Base-by-base conservation (phyloP, 192 early-diverging fungal species). In the Physocladia obscura region DNA sequence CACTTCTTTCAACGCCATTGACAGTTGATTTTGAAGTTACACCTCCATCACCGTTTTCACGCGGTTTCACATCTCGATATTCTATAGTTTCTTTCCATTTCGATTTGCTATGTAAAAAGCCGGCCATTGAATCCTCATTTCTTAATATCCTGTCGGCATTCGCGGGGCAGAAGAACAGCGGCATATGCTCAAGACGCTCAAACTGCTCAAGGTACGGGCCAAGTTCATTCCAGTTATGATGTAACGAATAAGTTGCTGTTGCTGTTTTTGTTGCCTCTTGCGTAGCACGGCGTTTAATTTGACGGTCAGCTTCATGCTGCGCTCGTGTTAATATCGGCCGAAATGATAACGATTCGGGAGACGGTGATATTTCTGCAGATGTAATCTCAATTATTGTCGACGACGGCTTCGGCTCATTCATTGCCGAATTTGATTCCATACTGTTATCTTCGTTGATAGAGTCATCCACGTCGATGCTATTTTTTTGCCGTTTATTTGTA, bases 81-180 rank as follows among this genome's bases (percentile, higher is more conserved):
- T 67, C 60, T 51, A 82, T 75, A 6, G 75, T 63, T 1, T 80
- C 77, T 57, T 77, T 79, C 81, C 81, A 82, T 24, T 38, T 29
- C 26, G 75, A 77, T 0, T 63, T 64, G 49, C 62, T 69, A 11
- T 73, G 74, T 0, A 52, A 38, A 56, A 77, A 82, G 15, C 81
- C 81, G 8, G 74, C 73, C 64, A 79, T 36, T 19, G 69, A 57
- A 55, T 82, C 81, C 35, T 71, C 69, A 48, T 60, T 61, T 27
- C 76, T 36, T 29, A 82, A 61, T 22, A 82, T 71, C 13, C 52
- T 70, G 38, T 82, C 81, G 26, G 75, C 75, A 39, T 82, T 82
- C 32, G 81, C 81, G 27, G 77, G 79, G 58, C 75, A 77, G 57
- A 82, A 82, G 50, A 79, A 80, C 22, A 82, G 60, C 17, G 81